Conservation (phyloP, 495 filamentous ascomycete species). For the Aspergillus campestris region DNA sequence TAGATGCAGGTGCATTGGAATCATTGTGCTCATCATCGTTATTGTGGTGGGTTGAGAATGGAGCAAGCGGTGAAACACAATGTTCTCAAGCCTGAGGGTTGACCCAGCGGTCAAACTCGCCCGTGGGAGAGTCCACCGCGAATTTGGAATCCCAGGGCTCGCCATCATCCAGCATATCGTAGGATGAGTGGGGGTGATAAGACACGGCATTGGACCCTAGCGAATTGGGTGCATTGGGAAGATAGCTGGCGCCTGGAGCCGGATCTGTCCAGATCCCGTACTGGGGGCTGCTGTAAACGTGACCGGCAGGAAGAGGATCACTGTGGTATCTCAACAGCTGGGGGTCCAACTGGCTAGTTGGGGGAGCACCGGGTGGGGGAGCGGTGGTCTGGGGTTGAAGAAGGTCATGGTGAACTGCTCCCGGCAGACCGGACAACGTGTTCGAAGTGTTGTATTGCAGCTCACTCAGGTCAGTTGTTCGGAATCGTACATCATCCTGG, state of each 20-base stretch:
- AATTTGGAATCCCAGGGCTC: slow-evolving; percentile 12
- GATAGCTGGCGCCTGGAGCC: slow-evolving; percentile 6
- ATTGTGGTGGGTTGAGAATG: slow-evolving; percentile 3
- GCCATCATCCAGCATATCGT: slow-evolving; percentile 5
- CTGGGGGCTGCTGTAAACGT: slow-evolving; percentile 7
- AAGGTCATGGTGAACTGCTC: slow-evolving; percentile 45
- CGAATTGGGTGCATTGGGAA: slow-evolving; percentile 5
- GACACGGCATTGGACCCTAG: slow-evolving; percentile 6
- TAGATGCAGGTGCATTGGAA: slow-evolving; percentile 1
- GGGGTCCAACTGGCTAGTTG: slow-evolving; percentile 36
- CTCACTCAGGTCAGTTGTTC: slow-evolving; percentile 22
- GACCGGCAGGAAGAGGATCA: slow-evolving; percentile 3
- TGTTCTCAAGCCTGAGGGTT: slow-evolving; percentile 8
- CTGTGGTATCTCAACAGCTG: slow-evolving; percentile 28
- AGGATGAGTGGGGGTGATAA: slow-evolving; percentile 1
- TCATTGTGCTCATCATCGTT: slow-evolving; percentile 10
- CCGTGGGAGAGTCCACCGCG: slow-evolving; percentile 5
- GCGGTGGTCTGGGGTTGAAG: slow-evolving; percentile 29
- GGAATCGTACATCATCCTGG: slow-evolving; percentile 24
- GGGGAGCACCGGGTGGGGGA: slow-evolving; percentile 9
- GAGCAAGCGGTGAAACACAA: not conserved
- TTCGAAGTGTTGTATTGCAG: slow-evolving; percentile 24
- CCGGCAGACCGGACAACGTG: slow-evolving; percentile 43
- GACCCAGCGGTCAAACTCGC: slow-evolving; percentile 16
- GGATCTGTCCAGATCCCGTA: slow-evolving; percentile 16